Percentiles rank a stretch among this genome's conserved stretches.
Evolutionary conservation across 129 eudicot genomes (phyloP).

Genomic region (sunflower (Helianthus annuus)): HanXRQr2.0-SUNRISE NC_035438.2:75953585-75954084

Average conservation of each 20-base stretch:
- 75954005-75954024: conserved; percentile 64
- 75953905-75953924: conserved; percentile 12
- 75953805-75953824: not conserved
- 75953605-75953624: too few species aligned
- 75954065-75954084: conserved; percentile 32
- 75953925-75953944: not conserved
- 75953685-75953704: too few species aligned
- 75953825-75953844: conserved; percentile 12
- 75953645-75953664: too few species aligned
- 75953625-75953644: too few species aligned
- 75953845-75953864: conserved; percentile 21
- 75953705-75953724: too few species aligned
- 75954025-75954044: conserved; percentile 67
- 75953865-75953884: conserved; percentile 34
- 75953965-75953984: conserved; percentile 33
- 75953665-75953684: too few species aligned
- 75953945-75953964: not conserved
- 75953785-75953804: too few species aligned
- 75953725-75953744: too few species aligned
- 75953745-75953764: too few species aligned
- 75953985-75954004: conserved; percentile 60
- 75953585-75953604: too few species aligned
- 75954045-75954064: conserved; percentile 68
- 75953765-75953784: too few species aligned
- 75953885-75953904: conserved; percentile 53